Evolutionary conservation across 176 grass and related monocot species (phyloP).

Genomic region (Oryza coarctata): DNA sequence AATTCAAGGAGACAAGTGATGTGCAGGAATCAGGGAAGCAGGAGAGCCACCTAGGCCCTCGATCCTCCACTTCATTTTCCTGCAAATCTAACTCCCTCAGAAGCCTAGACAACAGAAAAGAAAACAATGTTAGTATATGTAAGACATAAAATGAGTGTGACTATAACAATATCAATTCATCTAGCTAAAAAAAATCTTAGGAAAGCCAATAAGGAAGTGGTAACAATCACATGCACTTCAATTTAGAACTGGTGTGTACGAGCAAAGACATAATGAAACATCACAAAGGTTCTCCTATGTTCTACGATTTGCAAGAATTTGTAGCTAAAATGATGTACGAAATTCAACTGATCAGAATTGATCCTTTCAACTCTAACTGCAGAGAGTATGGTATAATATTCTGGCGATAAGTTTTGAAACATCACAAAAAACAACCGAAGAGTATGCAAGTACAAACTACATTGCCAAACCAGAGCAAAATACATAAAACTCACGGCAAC

Average conservation of each 20-base stretch:
- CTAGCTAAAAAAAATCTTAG: too few relatives aligned
- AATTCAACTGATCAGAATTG: not conserved
- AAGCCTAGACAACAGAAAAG: slow-evolving; percentile 37
- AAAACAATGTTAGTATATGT: slow-evolving; percentile 3
- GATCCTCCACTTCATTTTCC: slow-evolving; percentile 94
- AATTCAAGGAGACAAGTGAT: slow-evolving; percentile 76
- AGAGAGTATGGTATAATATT: not conserved
- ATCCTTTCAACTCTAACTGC: not conserved
- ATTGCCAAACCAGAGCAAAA: not conserved
- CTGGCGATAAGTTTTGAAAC: not conserved
- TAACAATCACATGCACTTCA: not conserved
- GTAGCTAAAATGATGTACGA: not conserved
- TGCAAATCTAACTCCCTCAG: slow-evolving; percentile 89
- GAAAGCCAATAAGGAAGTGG: not conserved
- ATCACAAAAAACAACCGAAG: not conserved
- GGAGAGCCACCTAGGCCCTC: slow-evolving; percentile 69
- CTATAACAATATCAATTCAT: too few relatives aligned
- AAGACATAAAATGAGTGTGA: slow-evolving; percentile 12
- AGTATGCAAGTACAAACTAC: not conserved
- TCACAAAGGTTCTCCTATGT: not conserved
- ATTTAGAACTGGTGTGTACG: not conserved
- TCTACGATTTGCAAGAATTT: not conserved
- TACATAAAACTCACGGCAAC: not conserved
- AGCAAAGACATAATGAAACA: not conserved
- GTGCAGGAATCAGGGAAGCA: slow-evolving; percentile 89